These are phyloP conservation scores for Camellia lanceoleosa DNA, from an alignment of 148 eudicot genomes.

Conservation along the genomic window DNA sequence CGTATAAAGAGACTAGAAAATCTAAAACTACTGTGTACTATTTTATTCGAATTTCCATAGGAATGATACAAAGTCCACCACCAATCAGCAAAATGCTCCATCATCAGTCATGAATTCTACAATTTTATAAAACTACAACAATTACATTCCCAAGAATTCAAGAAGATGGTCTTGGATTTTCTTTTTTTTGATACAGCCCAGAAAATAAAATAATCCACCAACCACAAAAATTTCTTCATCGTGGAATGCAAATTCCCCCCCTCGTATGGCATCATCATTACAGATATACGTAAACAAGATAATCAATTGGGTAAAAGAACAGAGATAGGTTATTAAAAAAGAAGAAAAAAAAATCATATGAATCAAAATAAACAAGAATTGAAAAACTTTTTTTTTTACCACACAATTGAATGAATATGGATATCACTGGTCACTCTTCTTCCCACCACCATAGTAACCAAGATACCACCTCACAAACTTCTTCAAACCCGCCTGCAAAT, in stretches of 20 bases:
- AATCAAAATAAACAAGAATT: slow-evolving; percentile 52
- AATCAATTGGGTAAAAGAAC: slow-evolving; percentile 21
- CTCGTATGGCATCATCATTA: slow-evolving; percentile 40
- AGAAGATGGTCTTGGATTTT: slow-evolving; percentile 24
- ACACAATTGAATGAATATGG: slow-evolving; percentile 18
- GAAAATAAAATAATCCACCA: slow-evolving; percentile 23
- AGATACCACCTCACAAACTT: slow-evolving; percentile 78
- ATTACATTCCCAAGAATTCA: slow-evolving; percentile 37
- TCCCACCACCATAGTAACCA: slow-evolving; percentile 54
- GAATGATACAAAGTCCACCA: slow-evolving; percentile 42
- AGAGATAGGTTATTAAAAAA: slow-evolving; percentile 13
- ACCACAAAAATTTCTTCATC: slow-evolving; percentile 40
- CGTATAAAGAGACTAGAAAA: neutral
- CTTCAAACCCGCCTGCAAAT: slow-evolving; percentile 74
- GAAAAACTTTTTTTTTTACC: slow-evolving; percentile 30
- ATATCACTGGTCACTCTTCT: slow-evolving; percentile 56
- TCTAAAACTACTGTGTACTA: slow-evolving; percentile 5
- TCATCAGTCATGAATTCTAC: slow-evolving; percentile 56
- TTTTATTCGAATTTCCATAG: slow-evolving; percentile 42
- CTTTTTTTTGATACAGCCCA: slow-evolving; percentile 37
- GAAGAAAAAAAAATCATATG: slow-evolving; percentile 40
- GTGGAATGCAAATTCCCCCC: slow-evolving; percentile 26
- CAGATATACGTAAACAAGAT: slow-evolving; percentile 38
- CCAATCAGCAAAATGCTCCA: slow-evolving; percentile 39
- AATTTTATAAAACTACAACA: slow-evolving; percentile 53